These are phyloP conservation scores for Hypoxylon sp. DNA, from an alignment of 2,329 filamentous ascomycete genomes.

Conservation along the genomic window DNA sequence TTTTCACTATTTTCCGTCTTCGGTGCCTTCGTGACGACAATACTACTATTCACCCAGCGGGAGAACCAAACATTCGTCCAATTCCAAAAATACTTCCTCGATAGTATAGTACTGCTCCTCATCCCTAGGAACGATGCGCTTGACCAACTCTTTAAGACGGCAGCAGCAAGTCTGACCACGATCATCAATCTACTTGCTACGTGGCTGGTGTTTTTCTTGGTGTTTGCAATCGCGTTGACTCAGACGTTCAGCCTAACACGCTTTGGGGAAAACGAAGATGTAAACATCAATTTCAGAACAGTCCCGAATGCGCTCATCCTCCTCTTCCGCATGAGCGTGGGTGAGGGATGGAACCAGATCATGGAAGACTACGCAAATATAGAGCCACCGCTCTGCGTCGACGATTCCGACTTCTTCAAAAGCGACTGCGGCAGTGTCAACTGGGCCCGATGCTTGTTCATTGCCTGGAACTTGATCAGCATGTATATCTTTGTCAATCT, in stretches of 20 bases:
- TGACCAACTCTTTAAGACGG: constrained; percentile 98
- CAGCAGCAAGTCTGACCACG: constrained; percentile 88
- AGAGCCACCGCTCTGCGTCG: constrained; percentile 82
- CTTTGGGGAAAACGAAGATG: constrained; percentile 78
- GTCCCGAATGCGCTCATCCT: constrained; percentile 94
- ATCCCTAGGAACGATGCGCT: constrained; percentile 97
- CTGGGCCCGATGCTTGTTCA: constrained; percentile 91
- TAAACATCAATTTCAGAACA: constrained; percentile 90
- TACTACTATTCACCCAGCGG: constrained; percentile 75
- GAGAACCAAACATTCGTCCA: constrained; percentile 75
- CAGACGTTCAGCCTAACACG: constrained; percentile 95
- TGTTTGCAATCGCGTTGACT: constrained; percentile 95
- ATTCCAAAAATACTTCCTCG: constrained; percentile 93
- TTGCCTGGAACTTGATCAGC: constrained; percentile 98
- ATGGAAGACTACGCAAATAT: constrained; percentile 96
- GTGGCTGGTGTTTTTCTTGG: constrained; percentile 96
- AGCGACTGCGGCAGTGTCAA: constrained; percentile 92
- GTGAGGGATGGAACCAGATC: constrained; percentile 95
- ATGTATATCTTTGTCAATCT: constrained; percentile 99
- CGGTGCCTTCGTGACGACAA: constrained; percentile 84
- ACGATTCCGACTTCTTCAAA: constrained; percentile 77
- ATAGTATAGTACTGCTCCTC: constrained; percentile 86
- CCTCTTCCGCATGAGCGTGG: constrained; percentile 91
- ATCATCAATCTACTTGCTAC: constrained; percentile 94
- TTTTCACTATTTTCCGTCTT: constrained; percentile 85